These are phyloP conservation scores for Blastobotrys illinoisensis DNA, from an alignment of 1,139 yeast genomes.

Conservation along the genomic window DNA sequence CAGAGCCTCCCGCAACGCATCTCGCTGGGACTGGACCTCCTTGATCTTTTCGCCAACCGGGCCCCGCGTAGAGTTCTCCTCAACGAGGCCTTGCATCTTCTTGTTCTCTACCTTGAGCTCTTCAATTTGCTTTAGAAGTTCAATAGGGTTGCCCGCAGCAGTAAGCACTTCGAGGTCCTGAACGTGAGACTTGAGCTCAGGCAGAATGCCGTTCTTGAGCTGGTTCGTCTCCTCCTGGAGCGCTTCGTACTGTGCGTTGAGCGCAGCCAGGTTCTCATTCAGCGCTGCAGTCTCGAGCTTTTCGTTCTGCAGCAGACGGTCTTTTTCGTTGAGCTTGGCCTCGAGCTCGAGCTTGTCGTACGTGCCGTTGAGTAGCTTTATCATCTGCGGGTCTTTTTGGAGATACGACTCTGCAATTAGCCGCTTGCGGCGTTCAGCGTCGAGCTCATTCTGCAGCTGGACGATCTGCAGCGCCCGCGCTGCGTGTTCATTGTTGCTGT, in stretches of 20 bases:
- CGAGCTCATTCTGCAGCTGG: constrained; percentile 27
- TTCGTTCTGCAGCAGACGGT: constrained; percentile 21
- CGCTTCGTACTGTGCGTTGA: constrained; percentile 26
- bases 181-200: constrained; percentile 25
- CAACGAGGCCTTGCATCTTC: constrained; percentile 28
- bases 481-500: constrained; percentile 6
- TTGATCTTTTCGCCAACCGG: constrained; percentile 33
- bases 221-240: constrained; percentile 32
- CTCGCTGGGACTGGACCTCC: constrained; percentile 37
- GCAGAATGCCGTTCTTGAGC: constrained; percentile 31
- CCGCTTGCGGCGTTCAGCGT: constrained; percentile 32
- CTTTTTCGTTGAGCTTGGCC: constrained; percentile 21
- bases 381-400: constrained; percentile 10
- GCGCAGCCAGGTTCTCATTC: constrained; percentile 16
- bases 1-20: constrained; percentile 39
- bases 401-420: constrained; percentile 23
- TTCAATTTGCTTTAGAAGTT: constrained; percentile 29
- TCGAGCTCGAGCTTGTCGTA: constrained; percentile 22
- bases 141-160: constrained; percentile 31
- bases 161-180: constrained; percentile 27
- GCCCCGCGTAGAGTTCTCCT: constrained; percentile 30
- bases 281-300: constrained; percentile 22
- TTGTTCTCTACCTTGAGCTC: constrained; percentile 33
- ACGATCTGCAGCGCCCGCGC: constrained; percentile 25
- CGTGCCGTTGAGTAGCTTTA: constrained; percentile 10